A percentile compares a stretch with the other conserved stretches of the same genome.
These are phyloP conservation scores for Apostasia ramifera DNA, from an alignment of 106 monocot species.

Conservation along the genomic window DNA sequence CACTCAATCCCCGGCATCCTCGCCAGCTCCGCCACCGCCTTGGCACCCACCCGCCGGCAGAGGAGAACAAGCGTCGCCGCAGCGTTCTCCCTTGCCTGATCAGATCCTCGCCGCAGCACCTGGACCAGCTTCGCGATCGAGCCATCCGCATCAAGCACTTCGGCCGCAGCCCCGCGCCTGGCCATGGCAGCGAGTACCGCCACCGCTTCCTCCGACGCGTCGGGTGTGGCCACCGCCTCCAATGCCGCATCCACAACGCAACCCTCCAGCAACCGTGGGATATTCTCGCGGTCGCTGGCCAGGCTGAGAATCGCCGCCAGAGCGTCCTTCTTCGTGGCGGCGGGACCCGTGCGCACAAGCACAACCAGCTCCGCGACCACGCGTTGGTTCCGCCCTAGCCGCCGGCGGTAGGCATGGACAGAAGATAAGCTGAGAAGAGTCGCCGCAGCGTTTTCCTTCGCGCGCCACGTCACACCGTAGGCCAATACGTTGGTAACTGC, in stretches of 20 bases:
- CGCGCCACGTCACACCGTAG: slow-evolving; percentile 48
- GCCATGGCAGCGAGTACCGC: slow-evolving; percentile 62
- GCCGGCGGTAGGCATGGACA: slow-evolving; percentile 44
- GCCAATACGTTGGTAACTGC: slow-evolving; percentile 34
- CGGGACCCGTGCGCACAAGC: slow-evolving; percentile 37
- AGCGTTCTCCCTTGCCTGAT: slow-evolving; percentile 52
- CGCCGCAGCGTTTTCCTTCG: slow-evolving; percentile 70
- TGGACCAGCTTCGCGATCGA: slow-evolving; percentile 29
- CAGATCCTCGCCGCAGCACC: slow-evolving; percentile 49
- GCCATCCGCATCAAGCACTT: slow-evolving; percentile 22
- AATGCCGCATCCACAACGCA: slow-evolving; percentile 38
- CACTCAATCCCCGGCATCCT: slow-evolving; percentile 66
- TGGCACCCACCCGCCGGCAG: slow-evolving; percentile 24
- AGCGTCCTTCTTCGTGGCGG: slow-evolving; percentile 46
- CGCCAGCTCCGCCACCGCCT: slow-evolving; percentile 25
- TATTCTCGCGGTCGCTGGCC: slow-evolving; percentile 67
- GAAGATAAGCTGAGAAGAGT: slow-evolving; percentile 46
- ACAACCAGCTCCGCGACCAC: slow-evolving; percentile 31
- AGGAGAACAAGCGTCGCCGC: slow-evolving; percentile 39
- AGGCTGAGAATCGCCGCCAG: slow-evolving; percentile 46
- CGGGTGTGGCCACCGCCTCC: slow-evolving; percentile 19
- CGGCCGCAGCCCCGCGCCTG: slow-evolving; percentile 58
- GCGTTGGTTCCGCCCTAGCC: slow-evolving; percentile 29
- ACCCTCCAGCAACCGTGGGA: slow-evolving; percentile 32
- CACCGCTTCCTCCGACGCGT: slow-evolving; percentile 42